Evolutionary conservation across 805 yeast species (phyloP), one percentile per base, ranked within the genome.

Genomic region (Candida mattraensis): DNA sequence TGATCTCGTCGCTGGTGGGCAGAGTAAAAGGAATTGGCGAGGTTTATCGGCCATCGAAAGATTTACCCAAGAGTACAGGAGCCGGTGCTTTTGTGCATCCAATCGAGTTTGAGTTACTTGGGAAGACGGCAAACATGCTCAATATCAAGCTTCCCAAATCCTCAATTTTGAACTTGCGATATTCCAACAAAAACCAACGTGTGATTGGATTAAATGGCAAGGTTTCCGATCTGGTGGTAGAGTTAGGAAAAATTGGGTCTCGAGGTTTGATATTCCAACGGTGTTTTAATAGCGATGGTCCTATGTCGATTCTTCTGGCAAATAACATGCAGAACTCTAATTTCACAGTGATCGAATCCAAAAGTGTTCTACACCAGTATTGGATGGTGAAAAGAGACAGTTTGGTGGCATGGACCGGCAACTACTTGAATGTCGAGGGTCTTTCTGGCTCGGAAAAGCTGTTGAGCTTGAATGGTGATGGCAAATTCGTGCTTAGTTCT

Each of bases 341-440:
- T 37, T 71, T 65, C 40, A 44, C 66, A 1, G 52, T 66, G 1
- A 40, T 69, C 3, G 54, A 61, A 5, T 38, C 63, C 3, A 45
- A 49, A n/a, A n/a, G n/a, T n/a, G n/a, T n/a, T 7, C 44, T 45
- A 11, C 31, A 35, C 2, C 49, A 48, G 9, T 26, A 39, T 11
- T 71, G 77, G 77, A 48, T 48, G 5, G 54, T 72, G 12, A 63
- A 57, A 20, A 61, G 61, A 30, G 54, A 59, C 10, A 55, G 54
- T 34, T 40, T 73, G 8, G 56, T 72, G 9, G 74, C 76, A 5
- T 73, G 78, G 78, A 57, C 71, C 1, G 77, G 75, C 1, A 64
- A 58, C 31, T 51, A 57, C 29, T 44, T 69, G 14, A 44, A 56
- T 19, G 23, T 55, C 18, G 33, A 30, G 4, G 14, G 37, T 10